Percentiles rank a stretch among this genome's conserved stretches.
Evolutionary conservation across 2,329 filamentous ascomycete genomes (phyloP).

Genomic region (Fusarium metavorans): DNA sequence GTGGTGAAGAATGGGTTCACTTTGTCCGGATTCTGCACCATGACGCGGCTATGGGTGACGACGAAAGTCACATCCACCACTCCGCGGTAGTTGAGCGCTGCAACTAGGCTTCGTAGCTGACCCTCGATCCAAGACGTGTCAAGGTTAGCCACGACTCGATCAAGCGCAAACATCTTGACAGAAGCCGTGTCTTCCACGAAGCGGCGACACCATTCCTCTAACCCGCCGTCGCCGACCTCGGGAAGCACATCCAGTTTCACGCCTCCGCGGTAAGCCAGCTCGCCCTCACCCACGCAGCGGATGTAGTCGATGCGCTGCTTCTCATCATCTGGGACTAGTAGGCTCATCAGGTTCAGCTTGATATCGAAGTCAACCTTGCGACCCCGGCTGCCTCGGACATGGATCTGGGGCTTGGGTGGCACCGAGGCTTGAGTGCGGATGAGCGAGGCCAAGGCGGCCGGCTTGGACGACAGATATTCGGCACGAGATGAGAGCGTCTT

Average conservation of each 20-base stretch:
- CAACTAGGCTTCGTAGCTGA: constrained; percentile 64
- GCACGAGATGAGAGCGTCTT: constrained; percentile 61
- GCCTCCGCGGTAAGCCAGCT: constrained; percentile 64
- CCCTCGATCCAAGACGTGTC: constrained; percentile 68
- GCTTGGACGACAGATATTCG: constrained; percentile 61
- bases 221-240: constrained; percentile 55
- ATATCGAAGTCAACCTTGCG: constrained; percentile 63
- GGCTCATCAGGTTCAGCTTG: constrained; percentile 65
- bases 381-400: constrained; percentile 60
- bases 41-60: constrained; percentile 61
- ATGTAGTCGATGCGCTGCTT: constrained; percentile 64
- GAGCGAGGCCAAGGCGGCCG: constrained; percentile 58
- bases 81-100: constrained; percentile 63
- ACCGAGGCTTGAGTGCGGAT: constrained; percentile 62
- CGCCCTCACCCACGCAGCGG: constrained; percentile 61
- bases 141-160: constrained; percentile 66
- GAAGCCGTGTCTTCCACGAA: constrained; percentile 59
- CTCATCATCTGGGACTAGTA: constrained; percentile 62
- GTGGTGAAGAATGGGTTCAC: constrained; percentile 67
- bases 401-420: constrained; percentile 66
- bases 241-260: constrained; percentile 57
- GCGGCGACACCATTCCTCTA: constrained; percentile 63
- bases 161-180: constrained; percentile 63
- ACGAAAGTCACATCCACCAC: constrained; percentile 62
- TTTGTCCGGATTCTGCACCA: constrained; percentile 64